Percentiles rank a stretch among this genome's conserved stretches.
Evolutionary conservation across 805 yeast species (phyloP).

Genomic region (Saccharomycopsis amapae): DNA sequence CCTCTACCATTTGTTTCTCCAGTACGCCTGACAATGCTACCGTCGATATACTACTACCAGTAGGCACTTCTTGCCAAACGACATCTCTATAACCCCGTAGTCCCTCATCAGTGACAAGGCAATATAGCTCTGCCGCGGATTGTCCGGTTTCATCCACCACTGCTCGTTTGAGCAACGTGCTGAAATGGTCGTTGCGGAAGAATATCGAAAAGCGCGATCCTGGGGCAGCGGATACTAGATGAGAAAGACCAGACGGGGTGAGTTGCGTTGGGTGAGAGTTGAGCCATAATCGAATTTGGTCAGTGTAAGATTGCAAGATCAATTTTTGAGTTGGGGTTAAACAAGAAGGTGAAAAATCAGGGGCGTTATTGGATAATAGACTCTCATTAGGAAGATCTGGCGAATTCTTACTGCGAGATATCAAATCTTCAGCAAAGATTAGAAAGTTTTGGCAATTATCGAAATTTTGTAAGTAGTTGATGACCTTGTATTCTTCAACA

Average conservation of each 20-base stretch:
- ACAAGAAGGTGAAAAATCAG: too few relatives aligned
- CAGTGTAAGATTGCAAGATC: not conserved
- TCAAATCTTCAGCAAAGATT: conserved; percentile 40
- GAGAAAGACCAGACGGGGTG: conserved; percentile 56
- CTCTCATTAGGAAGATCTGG: not conserved
- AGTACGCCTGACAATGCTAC: too few relatives aligned
- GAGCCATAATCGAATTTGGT: conserved; percentile 40
- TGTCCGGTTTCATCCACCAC: conserved; percentile 29
- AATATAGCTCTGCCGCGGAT: conserved; percentile 42
- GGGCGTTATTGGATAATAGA: not conserved
- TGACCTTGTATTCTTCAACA: conserved; percentile 29
- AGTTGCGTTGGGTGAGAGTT: conserved; percentile 66
- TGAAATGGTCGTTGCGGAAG: conserved; percentile 87
- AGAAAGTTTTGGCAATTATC: conserved; percentile 56
- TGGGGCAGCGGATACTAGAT: conserved; percentile 33
- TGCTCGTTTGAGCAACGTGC: conserved; percentile 45
- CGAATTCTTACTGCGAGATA: conserved; percentile 8
- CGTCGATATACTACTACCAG: too few relatives aligned
- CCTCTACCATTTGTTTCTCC: too few relatives aligned
- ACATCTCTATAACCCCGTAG: conserved; percentile 40
- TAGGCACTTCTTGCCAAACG: conserved; percentile 76
- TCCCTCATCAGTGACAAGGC: conserved; percentile 71
- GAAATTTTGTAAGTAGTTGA: conserved; percentile 39
- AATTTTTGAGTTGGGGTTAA: too few relatives aligned
- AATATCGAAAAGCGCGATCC: conserved; percentile 58